These are phyloP conservation scores for Magnaporthales sp. DNA, from an alignment of 2,329 filamentous ascomycete genomes.

Conservation along the genomic window DNA sequence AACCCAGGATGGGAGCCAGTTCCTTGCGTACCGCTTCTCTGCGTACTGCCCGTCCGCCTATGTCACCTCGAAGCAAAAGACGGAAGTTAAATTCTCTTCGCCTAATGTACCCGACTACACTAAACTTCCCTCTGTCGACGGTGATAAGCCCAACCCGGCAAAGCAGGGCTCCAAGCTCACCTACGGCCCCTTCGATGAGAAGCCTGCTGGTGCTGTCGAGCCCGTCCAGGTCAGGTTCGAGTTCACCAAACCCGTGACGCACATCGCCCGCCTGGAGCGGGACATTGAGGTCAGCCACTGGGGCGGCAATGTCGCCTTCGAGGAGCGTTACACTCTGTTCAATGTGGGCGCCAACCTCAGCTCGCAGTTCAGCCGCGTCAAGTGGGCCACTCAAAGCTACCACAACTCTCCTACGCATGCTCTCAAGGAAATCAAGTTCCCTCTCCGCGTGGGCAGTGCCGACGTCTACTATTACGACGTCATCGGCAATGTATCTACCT, in stretches of 20 bases:
- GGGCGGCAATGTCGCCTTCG: constrained; percentile 92
- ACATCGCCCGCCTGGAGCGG: constrained; percentile 71
- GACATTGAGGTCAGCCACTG: constrained; percentile 96
- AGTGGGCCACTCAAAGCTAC: constrained; percentile 65
- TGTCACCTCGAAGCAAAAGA: constrained; percentile 86
- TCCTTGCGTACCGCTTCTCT: constrained; percentile 76
- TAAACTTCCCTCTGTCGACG: constrained; percentile 54
- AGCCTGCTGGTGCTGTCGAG: constrained; percentile 67
- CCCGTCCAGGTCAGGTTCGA: constrained; percentile 81
- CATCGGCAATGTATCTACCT: constrained; percentile 95
- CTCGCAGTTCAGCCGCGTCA: constrained; percentile 64
- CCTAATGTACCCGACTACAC: constrained; percentile 79
- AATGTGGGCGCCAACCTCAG: constrained; percentile 78
- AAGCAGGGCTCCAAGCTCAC: constrained; percentile 80
- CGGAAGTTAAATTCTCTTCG: constrained; percentile 82
- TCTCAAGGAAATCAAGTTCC: constrained; percentile 73
- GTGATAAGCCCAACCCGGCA: constrained; percentile 56
- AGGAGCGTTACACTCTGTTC: constrained; percentile 83
- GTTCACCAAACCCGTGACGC: constrained; percentile 84
- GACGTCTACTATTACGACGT: constrained; percentile 94
- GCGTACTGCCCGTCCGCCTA: constrained; percentile 81
- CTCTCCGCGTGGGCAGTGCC: constrained; percentile 67
- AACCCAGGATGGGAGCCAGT: constrained; percentile 79
- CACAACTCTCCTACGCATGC: constrained; percentile 71
- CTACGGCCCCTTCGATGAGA: constrained; percentile 81